Evolutionary conservation across 768 basidiomycete species (phyloP), one percentile per base, ranked within the genome.

Genomic region (Gymnopilus dilepis): DNA sequence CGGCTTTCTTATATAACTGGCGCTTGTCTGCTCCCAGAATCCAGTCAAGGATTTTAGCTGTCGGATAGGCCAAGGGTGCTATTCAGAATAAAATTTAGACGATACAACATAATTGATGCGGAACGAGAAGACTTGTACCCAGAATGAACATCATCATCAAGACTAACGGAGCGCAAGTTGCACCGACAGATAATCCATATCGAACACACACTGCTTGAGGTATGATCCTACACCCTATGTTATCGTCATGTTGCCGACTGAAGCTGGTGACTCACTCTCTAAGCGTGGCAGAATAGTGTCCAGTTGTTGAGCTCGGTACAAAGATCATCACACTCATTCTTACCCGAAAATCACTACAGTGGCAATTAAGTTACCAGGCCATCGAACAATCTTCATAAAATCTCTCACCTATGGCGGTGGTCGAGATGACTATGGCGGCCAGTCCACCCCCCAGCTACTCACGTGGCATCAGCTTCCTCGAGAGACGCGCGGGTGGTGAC

Each of bases 51-150:
- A 98, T 75, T 65, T 87, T 89, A 21, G 91, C 90, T 54, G 88
- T 89, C 6, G 92, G 92, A 68, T 82, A 95, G 0, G 94, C 93
- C 58, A 96, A 81, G 8, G 94, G 94, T 6, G 89, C 87, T 89
- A 52, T 6, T 30, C 15, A 12, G 8, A 17, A 60, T 24, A 13
- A n/a, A 26, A 48, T 37, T 6, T 38, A 41, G 74, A 62, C 83
- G 24, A 37, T 43, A 15, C 24, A n/a, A 22, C 8, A 38, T 8
- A 9, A 19, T 24, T 40, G 43, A 33, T 19, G 58, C 19, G 48
- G 19, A 85, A 84, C 50, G 34, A 9, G 9, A 15, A 83, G 82
- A 45, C 71, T 28, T 54, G n/a, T n/a, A 80, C 82, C 72, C 31
- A 83, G 75, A 38, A 91, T 67, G 69, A 86, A 89, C 91, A 95